A percentile compares a stretch with the other conserved stretches of the same genome.
These are phyloP conservation scores for Mycena sp. DNA, from an alignment of 1,284 basidiomycete genomes.

Conservation along the genomic window DNA sequence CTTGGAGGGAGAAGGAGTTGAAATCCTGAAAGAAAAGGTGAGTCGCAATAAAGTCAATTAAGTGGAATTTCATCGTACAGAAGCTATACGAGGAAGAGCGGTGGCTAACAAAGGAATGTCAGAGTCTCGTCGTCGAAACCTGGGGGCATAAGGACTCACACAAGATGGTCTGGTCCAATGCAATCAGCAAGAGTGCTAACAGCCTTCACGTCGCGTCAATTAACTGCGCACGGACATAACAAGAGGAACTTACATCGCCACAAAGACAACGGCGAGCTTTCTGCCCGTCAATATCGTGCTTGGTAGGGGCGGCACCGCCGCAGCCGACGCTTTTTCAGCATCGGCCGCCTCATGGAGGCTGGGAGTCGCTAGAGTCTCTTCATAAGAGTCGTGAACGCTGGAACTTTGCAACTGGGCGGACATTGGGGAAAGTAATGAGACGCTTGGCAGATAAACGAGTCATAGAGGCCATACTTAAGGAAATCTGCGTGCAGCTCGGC, in stretches of 20 bases:
- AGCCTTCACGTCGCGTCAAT: background rate
- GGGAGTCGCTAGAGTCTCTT: no score
- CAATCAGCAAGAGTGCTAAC: background rate
- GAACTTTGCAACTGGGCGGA: no score
- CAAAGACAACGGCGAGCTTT: background rate
- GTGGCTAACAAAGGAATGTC: background rate
- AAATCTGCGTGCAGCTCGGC: no score
- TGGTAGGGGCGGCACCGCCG: no score
- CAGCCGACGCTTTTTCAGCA: no score
- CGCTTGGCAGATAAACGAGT: no score
- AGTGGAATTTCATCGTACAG: background rate
- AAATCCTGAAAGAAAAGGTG: background rate
- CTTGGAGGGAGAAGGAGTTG: background rate
- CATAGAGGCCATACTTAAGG: no score
- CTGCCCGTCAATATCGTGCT: background rate
- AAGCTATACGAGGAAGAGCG: slow-evolving; percentile 1
- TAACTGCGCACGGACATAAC: background rate
- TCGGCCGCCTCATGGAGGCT: no score
- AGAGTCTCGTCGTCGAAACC: no score
- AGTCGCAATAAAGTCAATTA: background rate
- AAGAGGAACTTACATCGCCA: background rate
- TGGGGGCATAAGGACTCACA: no score
- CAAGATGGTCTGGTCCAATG: slow-evolving; percentile 2
- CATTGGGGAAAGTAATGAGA: no score
- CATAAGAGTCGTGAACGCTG: no score